Conservation (phyloP, 768 basidiomycete species). For the Wakefieldia striispora region DNA sequence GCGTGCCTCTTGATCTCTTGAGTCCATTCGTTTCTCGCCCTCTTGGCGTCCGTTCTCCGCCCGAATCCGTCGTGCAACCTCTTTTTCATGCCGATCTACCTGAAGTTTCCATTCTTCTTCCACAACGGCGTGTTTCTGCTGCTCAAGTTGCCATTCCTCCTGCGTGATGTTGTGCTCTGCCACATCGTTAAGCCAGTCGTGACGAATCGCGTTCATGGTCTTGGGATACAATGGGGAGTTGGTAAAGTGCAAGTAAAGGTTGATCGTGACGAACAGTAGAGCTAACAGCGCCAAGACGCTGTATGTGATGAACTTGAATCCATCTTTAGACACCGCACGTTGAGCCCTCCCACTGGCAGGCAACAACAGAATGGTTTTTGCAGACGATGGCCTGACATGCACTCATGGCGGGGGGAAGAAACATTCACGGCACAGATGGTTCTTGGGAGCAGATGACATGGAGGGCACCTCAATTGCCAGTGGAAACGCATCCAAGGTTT, state of each 20-base stretch:
- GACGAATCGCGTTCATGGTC: constrained; percentile 8
- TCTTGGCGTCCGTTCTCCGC: constrained; percentile 12
- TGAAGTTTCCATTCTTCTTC: constrained; percentile 10
- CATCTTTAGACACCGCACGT: neutral
- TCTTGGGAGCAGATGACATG: too few relatives aligned
- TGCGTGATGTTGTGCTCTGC: neutral
- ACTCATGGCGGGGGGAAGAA: neutral
- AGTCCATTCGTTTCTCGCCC: constrained; percentile 2
- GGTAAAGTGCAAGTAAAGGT: constrained; percentile 2
- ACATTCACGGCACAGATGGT: too few relatives aligned
- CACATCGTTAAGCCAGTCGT: constrained; percentile 6
- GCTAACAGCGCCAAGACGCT: too few relatives aligned
- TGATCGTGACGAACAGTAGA: too few relatives aligned
- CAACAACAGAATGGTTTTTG: constrained; percentile 9
- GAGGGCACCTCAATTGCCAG: too few relatives aligned
- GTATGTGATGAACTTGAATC: neutral
- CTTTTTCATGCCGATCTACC: constrained; percentile 8
- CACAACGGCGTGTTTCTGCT: neutral
- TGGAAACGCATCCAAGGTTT: too few relatives aligned
- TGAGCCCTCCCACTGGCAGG: constrained; percentile 1
- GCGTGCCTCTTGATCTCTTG: too few relatives aligned
- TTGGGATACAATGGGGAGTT: constrained; percentile 12
- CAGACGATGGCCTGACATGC: neutral
- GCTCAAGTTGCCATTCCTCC: constrained; percentile 9
- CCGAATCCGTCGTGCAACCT: neutral